Conservation (phyloP, 306 rosid species). For the Elaeagnus macrophylla region DNA sequence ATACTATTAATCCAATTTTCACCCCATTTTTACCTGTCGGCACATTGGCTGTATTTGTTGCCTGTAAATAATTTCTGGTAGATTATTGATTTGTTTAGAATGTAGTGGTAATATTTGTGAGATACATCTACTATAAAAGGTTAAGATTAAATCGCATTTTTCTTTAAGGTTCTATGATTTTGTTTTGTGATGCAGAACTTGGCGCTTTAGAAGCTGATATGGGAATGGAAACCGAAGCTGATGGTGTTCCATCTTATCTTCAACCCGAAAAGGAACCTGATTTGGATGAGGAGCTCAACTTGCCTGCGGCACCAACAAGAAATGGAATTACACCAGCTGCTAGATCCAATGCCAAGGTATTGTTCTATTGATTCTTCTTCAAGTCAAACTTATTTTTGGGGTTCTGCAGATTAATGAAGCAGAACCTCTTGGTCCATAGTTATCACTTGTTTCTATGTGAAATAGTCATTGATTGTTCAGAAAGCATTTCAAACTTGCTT, state of each 20-base stretch:
- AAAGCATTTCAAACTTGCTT: slow-evolving; percentile 11
- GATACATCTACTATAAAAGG: neutral
- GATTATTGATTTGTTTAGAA: neutral
- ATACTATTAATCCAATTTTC: too few species aligned
- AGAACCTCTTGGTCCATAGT: neutral
- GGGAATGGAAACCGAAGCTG: slow-evolving; percentile 75
- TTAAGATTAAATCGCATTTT: too few species aligned
- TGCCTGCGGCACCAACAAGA: slow-evolving; percentile 87
- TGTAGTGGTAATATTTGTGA: neutral
- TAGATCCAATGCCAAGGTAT: slow-evolving; percentile 64
- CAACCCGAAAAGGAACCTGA: slow-evolving; percentile 91
- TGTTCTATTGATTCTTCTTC: slow-evolving; percentile 5
- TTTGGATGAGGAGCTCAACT: slow-evolving; percentile 69
- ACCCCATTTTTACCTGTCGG: neutral
- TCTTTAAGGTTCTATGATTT: too few species aligned
- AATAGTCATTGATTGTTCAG: too few species aligned
- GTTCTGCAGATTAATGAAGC: neutral
- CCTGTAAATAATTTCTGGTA: neutral
- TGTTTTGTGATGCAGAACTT: slow-evolving; percentile 46
- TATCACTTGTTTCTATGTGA: neutral
- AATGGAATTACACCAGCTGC: slow-evolving; percentile 50
- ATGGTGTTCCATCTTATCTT: slow-evolving; percentile 93
- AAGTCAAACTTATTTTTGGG: neutral
- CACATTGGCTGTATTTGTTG: neutral
- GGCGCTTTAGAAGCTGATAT: slow-evolving; percentile 89